A percentile compares a stretch with the other conserved stretches of the same genome.
Evolutionary conservation across 2,329 filamentous ascomycete species (phyloP).

Genomic region (Pseudopithomyces chartarum): DNA sequence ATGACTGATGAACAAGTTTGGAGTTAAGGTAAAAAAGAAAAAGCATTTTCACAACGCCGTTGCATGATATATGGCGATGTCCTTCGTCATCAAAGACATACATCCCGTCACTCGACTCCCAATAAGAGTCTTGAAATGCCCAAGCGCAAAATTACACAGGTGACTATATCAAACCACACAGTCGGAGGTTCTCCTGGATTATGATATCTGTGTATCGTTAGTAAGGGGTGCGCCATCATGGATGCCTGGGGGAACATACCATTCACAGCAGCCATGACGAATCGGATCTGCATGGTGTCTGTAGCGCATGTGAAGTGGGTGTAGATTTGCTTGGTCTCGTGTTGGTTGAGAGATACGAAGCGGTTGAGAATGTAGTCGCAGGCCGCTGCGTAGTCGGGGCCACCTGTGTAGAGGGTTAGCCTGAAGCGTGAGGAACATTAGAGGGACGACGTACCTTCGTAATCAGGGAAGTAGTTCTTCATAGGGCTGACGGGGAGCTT

Average conservation of each 20-base stretch:
- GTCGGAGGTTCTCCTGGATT: conserved; percentile 97
- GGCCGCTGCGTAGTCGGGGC: conserved; percentile 91
- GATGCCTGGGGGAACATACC: conserved; percentile 61
- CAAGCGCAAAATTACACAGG: conserved; percentile 22
- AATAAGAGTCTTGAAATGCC: conserved; percentile 29
- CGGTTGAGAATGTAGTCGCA: conserved; percentile 99
- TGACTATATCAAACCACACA: conserved; percentile 91
- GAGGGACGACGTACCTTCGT: conserved; percentile 61
- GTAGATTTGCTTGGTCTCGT: conserved; percentile 99
- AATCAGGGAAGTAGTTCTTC: conserved; percentile 78
- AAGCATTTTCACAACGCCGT: conserved; percentile 46
- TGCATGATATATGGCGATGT: conserved; percentile 35
- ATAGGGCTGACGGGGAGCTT: conserved; percentile 74
- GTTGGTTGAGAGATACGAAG: conserved; percentile 97
- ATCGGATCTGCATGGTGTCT: conserved; percentile 97
- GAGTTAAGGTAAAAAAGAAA: conserved; percentile 15
- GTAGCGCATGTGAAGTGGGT: conserved; percentile 99
- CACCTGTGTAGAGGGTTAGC: conserved; percentile 58
- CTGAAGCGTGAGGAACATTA: not conserved
- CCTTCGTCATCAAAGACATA: conserved; percentile 42
- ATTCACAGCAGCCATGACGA: conserved; percentile 99
- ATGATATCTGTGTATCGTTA: conserved; percentile 82
- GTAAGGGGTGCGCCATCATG: conserved; percentile 19
- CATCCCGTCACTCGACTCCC: conserved; percentile 42
- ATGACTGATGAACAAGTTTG: conserved; percentile 23